phyloP scores from a whole-genome alignment of 1,139 yeast species.

The Kurtzmaniella quercitrusa region DNA sequence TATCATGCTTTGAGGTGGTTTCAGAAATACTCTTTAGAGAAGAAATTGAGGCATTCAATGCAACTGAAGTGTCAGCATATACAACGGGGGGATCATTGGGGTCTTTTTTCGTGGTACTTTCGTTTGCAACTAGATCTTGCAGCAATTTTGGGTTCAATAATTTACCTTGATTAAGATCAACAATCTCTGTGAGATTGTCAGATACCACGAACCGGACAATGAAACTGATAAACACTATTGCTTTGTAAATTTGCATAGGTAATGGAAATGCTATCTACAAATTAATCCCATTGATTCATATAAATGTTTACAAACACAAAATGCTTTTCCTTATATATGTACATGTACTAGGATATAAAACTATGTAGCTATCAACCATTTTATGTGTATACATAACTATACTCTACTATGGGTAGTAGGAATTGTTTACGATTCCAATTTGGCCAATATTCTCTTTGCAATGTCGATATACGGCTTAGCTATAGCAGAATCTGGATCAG shows the following conservation, averaged over 20 bases:
- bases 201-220: background rate
- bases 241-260: too few relatives aligned
- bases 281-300: too few relatives aligned
- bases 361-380: too few relatives aligned
- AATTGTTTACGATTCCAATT: conserved; percentile 9
- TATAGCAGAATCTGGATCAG: conserved; percentile 33
- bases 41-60: too few relatives aligned
- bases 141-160: background rate
- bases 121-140: background rate
- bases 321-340: background rate
- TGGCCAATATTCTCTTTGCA: conserved; percentile 28
- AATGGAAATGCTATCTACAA: too few relatives aligned
- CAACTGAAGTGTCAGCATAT: too few relatives aligned
- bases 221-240: too few relatives aligned
- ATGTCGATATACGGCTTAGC: conserved; percentile 40
- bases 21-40: background rate
- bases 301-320: background rate
- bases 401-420: too few relatives aligned
- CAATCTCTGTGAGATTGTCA: background rate
- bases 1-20: background rate
- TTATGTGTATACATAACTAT: too few relatives aligned
- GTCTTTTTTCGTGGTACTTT: background rate
- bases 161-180: background rate
- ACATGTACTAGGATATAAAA: background rate
- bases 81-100: too few relatives aligned